A percentile compares a stretch with the other conserved stretches of the same genome.
phyloP scores from a whole-genome alignment of 2,329 filamentous ascomycete genomes.

The Alternaria rosae region DNA sequence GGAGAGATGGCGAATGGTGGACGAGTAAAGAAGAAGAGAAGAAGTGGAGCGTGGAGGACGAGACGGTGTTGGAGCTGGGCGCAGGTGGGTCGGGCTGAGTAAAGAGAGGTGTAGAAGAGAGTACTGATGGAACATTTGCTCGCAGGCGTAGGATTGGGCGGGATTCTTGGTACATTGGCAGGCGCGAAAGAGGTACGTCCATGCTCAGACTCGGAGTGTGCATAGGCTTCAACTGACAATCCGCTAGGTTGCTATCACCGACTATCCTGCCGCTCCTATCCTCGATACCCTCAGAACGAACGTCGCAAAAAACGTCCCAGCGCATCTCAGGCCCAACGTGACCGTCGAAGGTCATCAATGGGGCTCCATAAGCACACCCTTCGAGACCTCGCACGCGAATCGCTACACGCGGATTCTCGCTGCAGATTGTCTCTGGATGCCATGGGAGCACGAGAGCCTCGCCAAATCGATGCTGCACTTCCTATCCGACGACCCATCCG shows the following conservation, averaged over 20 bases:
- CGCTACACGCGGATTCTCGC: conserved; percentile 70
- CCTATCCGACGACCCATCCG: conserved; percentile 55
- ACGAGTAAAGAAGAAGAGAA: conserved; percentile 38
- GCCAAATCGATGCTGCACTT: conserved; percentile 69
- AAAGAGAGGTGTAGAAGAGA: conserved; percentile 20
- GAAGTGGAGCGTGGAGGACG: conserved; percentile 58
- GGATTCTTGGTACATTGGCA: conserved; percentile 56
- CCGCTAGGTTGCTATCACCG: conserved; percentile 64
- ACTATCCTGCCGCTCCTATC: conserved; percentile 71
- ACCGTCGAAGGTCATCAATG: conserved; percentile 69
- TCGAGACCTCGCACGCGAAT: conserved; percentile 49
- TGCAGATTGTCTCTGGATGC: conserved; percentile 80
- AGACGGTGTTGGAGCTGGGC: conserved; percentile 69
- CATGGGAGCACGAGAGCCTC: conserved; percentile 73
- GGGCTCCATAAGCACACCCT: conserved; percentile 61
- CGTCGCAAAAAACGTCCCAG: conserved; percentile 60
- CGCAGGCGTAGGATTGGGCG: conserved; percentile 55
- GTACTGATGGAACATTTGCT: conserved; percentile 34
- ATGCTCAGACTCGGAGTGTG: not conserved
- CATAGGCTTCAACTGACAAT: not conserved
- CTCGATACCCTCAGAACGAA: conserved; percentile 67
- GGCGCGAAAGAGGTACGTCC: conserved; percentile 55
- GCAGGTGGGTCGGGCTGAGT: conserved; percentile 62
- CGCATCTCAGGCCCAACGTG: conserved; percentile 47
- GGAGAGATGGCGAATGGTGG: conserved; percentile 44